Evolutionary conservation across 768 basidiomycete genomes (phyloP), one percentile per base, ranked within the genome.

Genomic region (Agaricus subrufescens): DNA sequence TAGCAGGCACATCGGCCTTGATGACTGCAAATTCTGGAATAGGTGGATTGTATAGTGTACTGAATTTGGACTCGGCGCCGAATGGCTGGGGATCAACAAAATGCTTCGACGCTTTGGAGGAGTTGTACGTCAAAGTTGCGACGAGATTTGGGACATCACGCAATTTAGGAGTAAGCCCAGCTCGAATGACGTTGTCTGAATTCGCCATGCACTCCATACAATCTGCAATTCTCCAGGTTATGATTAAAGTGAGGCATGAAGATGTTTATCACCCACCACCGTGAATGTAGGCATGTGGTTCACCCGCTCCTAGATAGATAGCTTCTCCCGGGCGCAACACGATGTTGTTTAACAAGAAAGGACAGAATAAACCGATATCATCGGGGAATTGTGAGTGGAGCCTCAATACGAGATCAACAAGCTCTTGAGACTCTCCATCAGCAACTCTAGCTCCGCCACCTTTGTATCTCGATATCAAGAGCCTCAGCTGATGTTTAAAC

Each of bases 201-300:
- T 95, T 95, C 26, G 96, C 96, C 95, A 98, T 98, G 74, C 94
- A 96, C 67, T 98, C 97, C 66, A 98, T 93, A 70, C 95, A 95
- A 66, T 99, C 96, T 96, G 64, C 37, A 26, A 30, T 15, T 40
- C 19, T 59, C 57, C 29, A 62, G 48, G 14, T 38, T 51, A 42
- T 46, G 40, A 27, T 23, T 10, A 23, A 37, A 37, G 15, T 23
- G 34, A 7, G 4, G 12, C 11, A 9, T 4, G 2, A 46, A 30
- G 10, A 19, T 8, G 43, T 34, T 38, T 34, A 23, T 30, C 25
- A 31, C 84, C 60, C 63, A 93, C 95, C 94, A 68, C 97, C 97
- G 39, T 82, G 85, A 50, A 98, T 79, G 69, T 98, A 99, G 0
- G 97, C 97, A 62, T 99, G 97, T 1, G 97, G 97, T 71, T 97